Evolutionary conservation across 2,329 filamentous ascomycete species (phyloP), one percentile per base, ranked within the genome.

Genomic region (Sphaerulina vaccinii): DNA sequence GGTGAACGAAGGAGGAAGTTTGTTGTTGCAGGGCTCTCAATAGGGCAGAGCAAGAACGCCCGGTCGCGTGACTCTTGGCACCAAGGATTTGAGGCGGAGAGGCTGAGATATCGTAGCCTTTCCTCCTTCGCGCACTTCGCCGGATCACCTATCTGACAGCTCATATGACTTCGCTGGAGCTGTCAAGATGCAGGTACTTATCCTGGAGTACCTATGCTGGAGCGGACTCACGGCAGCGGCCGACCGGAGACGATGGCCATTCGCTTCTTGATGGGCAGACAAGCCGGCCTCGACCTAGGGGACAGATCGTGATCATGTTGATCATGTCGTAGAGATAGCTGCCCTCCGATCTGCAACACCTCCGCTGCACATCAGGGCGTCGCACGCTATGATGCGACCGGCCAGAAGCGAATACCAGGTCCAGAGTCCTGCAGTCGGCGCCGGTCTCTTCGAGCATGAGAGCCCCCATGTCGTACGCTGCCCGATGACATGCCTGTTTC

Each of bases 41-140:
- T 35, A 5, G 5, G 11, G 32, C 32, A n/a, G 16, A 6, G 44
- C 33, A 13, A 35, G 36, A 27, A 35, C 18, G 21, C 15, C 21
- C 42, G 41, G 24, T 46, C 32, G 44, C 22, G 18, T 47, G 32
- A 38, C 11, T 32, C 44, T 47, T 47, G 44, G 44, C 43, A n/a
- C n/a, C n/a, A n/a, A 16, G 24, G 43, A 22, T 33, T 15, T 18
- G 22, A 38, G 33, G 13, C 13, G 23, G 23, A 11, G 24, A 15
- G 23, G 10, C 40, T 32, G 22, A 29, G 32, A 35, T 6, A 27
- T 24, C 11, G 15, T n/a, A 3, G 15, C 33, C 43, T 23, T 29
- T 27, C 33, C 38, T 22, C 32, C 43, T 33, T 47, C 43, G 32
- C 43, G 43, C 43, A 38, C 18, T n/a, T 47, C 43, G 43, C 43